A percentile compares a stretch with the other conserved stretches of the same genome.
Evolutionary conservation across 306 rosid species (phyloP).

Genomic region (Rosa multiflora): DNA sequence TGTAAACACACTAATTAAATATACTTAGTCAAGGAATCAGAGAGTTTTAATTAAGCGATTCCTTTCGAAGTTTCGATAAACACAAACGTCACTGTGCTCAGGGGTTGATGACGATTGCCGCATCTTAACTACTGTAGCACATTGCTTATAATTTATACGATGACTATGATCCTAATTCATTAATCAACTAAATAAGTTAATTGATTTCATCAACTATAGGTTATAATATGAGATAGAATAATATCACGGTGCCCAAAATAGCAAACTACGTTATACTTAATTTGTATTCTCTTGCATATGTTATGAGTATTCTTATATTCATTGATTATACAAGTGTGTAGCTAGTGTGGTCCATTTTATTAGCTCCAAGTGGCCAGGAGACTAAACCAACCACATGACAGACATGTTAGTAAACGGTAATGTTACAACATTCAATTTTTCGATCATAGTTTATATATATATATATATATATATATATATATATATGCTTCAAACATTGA

Average conservation of each 20-base stretch:
- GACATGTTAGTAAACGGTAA: slow-evolving; percentile 27
- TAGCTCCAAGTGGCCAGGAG: slow-evolving; percentile 25
- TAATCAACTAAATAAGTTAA: neutral
- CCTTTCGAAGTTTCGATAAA: slow-evolving; percentile 1
- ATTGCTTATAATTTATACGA: neutral
- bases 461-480: too few species aligned
- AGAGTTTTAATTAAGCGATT: neutral
- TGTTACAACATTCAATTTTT: slow-evolving; percentile 1
- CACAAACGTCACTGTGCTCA: slow-evolving; percentile 37
- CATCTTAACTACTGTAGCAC: slow-evolving; percentile 5
- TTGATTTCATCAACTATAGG: neutral
- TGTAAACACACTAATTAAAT: neutral
- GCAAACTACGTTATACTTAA: neutral
- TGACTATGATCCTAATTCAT: neutral
- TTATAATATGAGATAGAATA: neutral
- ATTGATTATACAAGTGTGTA: neutral
- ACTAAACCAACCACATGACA: slow-evolving; percentile 27
- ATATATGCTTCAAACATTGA: neutral
- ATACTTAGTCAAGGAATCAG: neutral
- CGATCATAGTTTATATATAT: neutral
- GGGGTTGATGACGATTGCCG: slow-evolving; percentile 33
- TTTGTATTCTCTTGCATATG: neutral
- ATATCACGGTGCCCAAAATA: neutral
- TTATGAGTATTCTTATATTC: neutral
- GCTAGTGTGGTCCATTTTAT: slow-evolving; percentile 23